Evolutionary conservation across 1,284 basidiomycete species (phyloP).

Genomic region (Cystobasidium pallidum): DNA sequence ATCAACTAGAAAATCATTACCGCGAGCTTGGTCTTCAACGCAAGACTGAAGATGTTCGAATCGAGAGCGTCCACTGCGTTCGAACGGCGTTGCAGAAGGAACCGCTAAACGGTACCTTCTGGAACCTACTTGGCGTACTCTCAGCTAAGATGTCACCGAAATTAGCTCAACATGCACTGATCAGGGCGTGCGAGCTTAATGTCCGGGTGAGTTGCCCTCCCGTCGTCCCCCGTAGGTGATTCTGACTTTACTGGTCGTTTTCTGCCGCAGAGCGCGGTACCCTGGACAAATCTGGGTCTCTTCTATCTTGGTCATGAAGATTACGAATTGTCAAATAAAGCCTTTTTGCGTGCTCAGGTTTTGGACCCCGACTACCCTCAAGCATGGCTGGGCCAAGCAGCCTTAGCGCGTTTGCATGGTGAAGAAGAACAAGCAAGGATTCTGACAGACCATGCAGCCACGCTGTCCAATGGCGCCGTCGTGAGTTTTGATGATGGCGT

Average conservation of each 20-base stretch:
- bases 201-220: constrained; percentile 46
- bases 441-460: constrained; percentile 80
- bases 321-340: constrained; percentile 79
- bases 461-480: constrained; percentile 67
- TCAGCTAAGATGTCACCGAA: constrained; percentile 70
- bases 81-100: constrained; percentile 76
- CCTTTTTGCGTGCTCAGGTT: constrained; percentile 83
- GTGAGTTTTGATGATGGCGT: constrained; percentile 61
- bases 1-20: constrained; percentile 60
- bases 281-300: constrained; percentile 89
- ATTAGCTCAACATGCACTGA: constrained; percentile 86
- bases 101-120: constrained; percentile 73
- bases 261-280: constrained; percentile 68
- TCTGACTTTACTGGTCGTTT: constrained; percentile 15
- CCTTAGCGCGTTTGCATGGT: constrained; percentile 72
- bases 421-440: constrained; percentile 68
- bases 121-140: constrained; percentile 79
- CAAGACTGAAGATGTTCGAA: constrained; percentile 56
- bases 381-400: constrained; percentile 92
- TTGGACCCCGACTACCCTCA: constrained; percentile 86
- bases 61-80: constrained; percentile 68
- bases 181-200: constrained; percentile 84
- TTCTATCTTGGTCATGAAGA: constrained; percentile 85
- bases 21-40: constrained; percentile 53
- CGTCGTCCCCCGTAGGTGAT: too few relatives aligned